A percentile compares a stretch with the other conserved stretches of the same genome.
Conservation (phyloP, 1,284 basidiomycete species). For the Ganoderma lucidum region DNA sequence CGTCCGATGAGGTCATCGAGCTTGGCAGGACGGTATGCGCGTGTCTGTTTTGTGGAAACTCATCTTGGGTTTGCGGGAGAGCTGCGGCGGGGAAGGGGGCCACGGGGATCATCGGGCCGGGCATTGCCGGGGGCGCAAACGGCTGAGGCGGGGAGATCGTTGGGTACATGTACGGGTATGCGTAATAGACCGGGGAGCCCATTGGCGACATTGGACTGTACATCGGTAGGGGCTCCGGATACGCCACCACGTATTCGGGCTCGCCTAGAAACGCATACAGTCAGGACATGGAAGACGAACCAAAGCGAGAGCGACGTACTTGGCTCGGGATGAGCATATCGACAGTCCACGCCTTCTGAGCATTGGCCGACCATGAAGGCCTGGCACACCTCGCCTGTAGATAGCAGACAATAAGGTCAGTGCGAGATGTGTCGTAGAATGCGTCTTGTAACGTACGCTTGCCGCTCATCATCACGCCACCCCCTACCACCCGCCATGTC, state of each 20-base stretch:
- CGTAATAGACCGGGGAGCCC: slow-evolving; percentile 24
- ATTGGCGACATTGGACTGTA: slow-evolving; percentile 25
- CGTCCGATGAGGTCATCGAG: slow-evolving; percentile 15
- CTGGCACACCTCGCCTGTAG: slow-evolving; percentile 47
- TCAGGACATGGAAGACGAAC: slow-evolving; percentile 1
- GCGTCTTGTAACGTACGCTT: slow-evolving; percentile 42
- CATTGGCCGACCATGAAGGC: slow-evolving; percentile 47
- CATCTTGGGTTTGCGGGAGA: slow-evolving; percentile 8
- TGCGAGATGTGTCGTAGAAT: neutral
- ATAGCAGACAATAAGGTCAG: neutral
- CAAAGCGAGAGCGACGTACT: slow-evolving; percentile 18
- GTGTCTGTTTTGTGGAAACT: slow-evolving; percentile 4
- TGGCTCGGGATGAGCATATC: slow-evolving; percentile 46
- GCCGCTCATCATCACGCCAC: slow-evolving; percentile 58
- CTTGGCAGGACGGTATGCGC: slow-evolving; percentile 7
- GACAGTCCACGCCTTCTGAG: slow-evolving; percentile 48
- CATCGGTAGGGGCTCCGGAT: slow-evolving; percentile 19
- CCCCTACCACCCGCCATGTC: slow-evolving; percentile 57
- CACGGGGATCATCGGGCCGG: slow-evolving; percentile 8
- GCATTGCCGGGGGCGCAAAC: slow-evolving; percentile 21
- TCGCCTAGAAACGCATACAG: slow-evolving; percentile 14
- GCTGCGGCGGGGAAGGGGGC: neutral
- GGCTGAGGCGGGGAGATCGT: slow-evolving; percentile 24
- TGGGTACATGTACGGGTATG: slow-evolving; percentile 27
- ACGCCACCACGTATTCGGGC: slow-evolving; percentile 16